Evolutionary conservation across 176 grass and related monocot genomes (phyloP).

Genomic region (Cenchrus americanus): DNA sequence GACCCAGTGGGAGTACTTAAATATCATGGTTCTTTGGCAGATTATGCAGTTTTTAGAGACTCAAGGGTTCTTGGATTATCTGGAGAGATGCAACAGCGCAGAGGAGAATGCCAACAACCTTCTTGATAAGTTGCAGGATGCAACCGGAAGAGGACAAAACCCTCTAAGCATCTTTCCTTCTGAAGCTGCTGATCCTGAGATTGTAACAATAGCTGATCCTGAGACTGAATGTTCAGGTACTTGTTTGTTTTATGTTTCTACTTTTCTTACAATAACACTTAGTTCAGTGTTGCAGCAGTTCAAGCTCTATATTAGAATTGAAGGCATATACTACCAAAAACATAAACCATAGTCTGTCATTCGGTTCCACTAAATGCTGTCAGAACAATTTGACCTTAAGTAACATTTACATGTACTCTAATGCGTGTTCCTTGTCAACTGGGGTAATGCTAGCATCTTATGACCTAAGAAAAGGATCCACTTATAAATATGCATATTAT

Average conservation of each 20-base stretch:
- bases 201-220: slow-evolving; percentile 85
- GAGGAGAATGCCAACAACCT: slow-evolving; percentile 84
- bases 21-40: slow-evolving; percentile 61
- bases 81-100: slow-evolving; percentile 90
- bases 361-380: slow-evolving; percentile 10
- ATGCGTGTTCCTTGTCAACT: slow-evolving; percentile 3
- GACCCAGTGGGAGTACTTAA: background rate
- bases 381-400: slow-evolving; percentile 2
- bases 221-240: slow-evolving; percentile 71
- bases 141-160: slow-evolving; percentile 85
- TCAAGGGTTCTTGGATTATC: slow-evolving; percentile 99
- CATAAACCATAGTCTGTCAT: background rate
- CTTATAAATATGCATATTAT: slow-evolving; percentile 20
- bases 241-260: slow-evolving; percentile 11
- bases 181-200: slow-evolving; percentile 79
- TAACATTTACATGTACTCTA: background rate
- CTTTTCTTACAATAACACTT: background rate
- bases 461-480: background rate
- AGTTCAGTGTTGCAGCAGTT: slow-evolving; percentile 22
- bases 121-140: slow-evolving; percentile 99
- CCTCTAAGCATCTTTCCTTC: slow-evolving; percentile 87
- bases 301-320: slow-evolving; percentile 9
- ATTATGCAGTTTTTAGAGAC: slow-evolving; percentile 96
- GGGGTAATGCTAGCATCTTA: slow-evolving; percentile 18
- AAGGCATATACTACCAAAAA: background rate